Conservation (phyloP, 768 basidiomycete genomes). For the Suillus cothurnatus region DNA sequence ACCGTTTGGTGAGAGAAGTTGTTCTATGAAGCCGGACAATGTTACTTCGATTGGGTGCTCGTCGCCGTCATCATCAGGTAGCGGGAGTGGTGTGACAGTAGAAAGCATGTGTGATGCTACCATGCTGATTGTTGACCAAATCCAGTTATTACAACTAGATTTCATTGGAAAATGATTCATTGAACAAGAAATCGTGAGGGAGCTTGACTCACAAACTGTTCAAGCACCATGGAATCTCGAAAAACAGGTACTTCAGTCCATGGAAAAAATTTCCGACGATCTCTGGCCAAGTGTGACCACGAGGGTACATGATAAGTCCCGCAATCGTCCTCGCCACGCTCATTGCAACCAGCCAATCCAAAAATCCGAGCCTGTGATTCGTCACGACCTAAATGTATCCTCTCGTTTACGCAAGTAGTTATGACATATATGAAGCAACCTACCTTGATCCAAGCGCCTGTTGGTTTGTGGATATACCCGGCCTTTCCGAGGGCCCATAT, state of each 20-base stretch:
- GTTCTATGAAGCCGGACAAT: not conserved
- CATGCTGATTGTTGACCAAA: conserved; percentile 2
- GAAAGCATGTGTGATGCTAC: not conserved
- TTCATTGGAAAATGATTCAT: not conserved
- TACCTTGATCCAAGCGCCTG: conserved; percentile 4
- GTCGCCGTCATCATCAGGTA: not conserved
- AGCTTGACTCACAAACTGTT: not conserved
- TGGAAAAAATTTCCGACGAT: not conserved
- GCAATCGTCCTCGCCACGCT: not conserved
- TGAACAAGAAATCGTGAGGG: not conserved
- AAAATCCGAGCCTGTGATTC: not conserved
- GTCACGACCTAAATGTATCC: not conserved
- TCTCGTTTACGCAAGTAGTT: not conserved
- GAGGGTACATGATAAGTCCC: not conserved
- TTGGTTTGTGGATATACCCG: conserved; percentile 1
- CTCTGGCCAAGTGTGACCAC: not conserved
- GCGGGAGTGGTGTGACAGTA: not conserved
- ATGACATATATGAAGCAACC: not conserved
- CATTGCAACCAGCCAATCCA: not conserved
- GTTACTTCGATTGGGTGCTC: not conserved
- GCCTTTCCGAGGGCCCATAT: conserved; percentile 4
- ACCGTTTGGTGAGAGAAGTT: conserved; percentile 1
- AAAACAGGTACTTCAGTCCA: not conserved
- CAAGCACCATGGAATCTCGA: conserved; percentile 2
- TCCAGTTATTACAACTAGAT: not conserved